Conservation (phyloP, 2,329 filamentous ascomycete genomes). For the Colletotrichum brevisporum region DNA sequence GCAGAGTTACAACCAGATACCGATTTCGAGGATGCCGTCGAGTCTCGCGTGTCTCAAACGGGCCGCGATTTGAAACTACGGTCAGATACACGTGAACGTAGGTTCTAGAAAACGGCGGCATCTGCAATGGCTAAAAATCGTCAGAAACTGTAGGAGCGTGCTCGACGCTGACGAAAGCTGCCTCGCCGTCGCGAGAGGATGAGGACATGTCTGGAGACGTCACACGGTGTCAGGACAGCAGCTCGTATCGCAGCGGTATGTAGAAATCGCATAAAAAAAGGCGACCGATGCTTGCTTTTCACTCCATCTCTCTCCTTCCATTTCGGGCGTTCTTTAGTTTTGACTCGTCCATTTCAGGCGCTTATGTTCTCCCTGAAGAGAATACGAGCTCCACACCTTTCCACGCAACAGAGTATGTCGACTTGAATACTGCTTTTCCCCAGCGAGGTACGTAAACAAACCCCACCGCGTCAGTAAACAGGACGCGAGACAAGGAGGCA, state of each 20-base stretch:
- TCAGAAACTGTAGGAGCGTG: neutral
- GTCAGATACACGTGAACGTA: neutral
- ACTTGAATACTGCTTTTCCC: slow-evolving; percentile 20
- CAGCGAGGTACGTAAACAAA: slow-evolving; percentile 34
- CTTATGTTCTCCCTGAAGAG: slow-evolving; percentile 2
- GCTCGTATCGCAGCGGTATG: too few species aligned
- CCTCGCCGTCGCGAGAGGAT: neutral
- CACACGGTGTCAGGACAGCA: too few species aligned
- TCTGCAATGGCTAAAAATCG: slow-evolving; percentile 16
- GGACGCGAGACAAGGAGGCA: neutral
- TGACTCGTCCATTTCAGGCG: slow-evolving; percentile 22
- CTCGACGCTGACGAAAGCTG: neutral
- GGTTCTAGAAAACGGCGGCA: neutral
- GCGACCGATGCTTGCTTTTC: too few species aligned
- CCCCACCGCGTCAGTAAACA: neutral
- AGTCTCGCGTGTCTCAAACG: neutral
- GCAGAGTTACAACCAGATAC: neutral
- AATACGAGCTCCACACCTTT: neutral
- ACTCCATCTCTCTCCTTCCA: too few species aligned
- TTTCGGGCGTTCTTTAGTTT: too few species aligned
- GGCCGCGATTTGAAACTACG: neutral
- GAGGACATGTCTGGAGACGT: too few species aligned
- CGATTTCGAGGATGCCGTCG: neutral
- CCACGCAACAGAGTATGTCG: neutral
- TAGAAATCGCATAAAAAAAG: too few species aligned